Base-by-base conservation (phyloP, 371 early-diverging fungal genomes). In the Mortierella polycephala region DNA sequence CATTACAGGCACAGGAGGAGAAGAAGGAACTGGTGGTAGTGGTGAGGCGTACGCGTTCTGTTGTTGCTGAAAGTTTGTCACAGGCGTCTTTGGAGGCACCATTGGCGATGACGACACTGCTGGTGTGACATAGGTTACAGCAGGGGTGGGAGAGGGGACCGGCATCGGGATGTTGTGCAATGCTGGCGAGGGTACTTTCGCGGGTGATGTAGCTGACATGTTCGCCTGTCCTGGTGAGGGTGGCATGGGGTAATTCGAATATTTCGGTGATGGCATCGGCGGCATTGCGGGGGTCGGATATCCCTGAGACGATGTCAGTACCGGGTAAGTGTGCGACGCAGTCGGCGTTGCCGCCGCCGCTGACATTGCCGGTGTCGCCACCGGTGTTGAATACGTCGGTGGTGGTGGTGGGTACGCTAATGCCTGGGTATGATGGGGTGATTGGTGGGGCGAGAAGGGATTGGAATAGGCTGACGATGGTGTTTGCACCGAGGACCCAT, bases 211-310 rank as follows among this genome's bases (percentile, higher is more conserved):
- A 21, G 41, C 30, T 30, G 30, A 30, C 30, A 30, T 30, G 30
- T 30, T 30, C 30, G 4, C 30, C 30, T 30, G 10, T 30, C 39
- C 51, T 16, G 69, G 75, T 5, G 76, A 70, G 2, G 67, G 76
- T 6, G 76, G 76, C 52, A 75, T 16, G 12, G 76, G 71, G 50
- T 75, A 75, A 18, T 21, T 46, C 6, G 44, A n/a, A 12, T 56
- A 44, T 20, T 46, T 75, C 37, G 75, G 75, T 23, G 76, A 71
- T 12, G 76, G 76, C 57, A 71, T 56, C 1, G 64, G 53, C 4
- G 76, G 76, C 45, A 71, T 37, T 3, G 12, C 39, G 11, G 75
- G 74, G 1, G 74, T 64, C 23, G 70, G 76, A 20, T 75, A 71
- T 52, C 71, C 71, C 18, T 70, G 71, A 0, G 71, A 67, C 0